Percentiles rank a stretch among this genome's conserved stretches.
Conservation (phyloP, 306 rosid species). For the Gastrolobium villosum region DNA sequence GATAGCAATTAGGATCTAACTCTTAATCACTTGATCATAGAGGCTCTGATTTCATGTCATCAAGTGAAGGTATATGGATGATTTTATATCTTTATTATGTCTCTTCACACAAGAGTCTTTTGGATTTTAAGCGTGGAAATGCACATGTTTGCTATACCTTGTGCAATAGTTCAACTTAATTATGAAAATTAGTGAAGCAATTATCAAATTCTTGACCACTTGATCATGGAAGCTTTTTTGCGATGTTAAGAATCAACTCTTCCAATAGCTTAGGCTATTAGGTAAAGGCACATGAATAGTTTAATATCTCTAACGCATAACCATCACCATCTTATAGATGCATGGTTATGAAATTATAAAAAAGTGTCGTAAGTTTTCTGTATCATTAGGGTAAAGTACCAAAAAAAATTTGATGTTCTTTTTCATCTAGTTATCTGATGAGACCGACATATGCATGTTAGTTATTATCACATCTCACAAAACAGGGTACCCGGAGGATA, state of each 20-base stretch:
- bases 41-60: no score
- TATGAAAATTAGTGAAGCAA: background rate
- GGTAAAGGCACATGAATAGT: background rate
- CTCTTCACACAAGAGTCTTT: no score
- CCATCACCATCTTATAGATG: background rate
- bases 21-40: no score
- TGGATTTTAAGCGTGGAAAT: no score
- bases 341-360: constrained; percentile 4
- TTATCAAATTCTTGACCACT: background rate
- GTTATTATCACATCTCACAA: background rate
- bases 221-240: background rate
- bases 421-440: background rate
- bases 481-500: background rate
- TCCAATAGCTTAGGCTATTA: background rate
- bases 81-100: no score
- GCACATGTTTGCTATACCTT: background rate
- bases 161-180: background rate
- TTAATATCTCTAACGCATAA: background rate
- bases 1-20: no score
- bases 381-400: background rate
- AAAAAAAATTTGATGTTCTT: background rate
- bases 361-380: background rate
- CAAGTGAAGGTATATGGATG: no score
- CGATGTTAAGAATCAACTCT: background rate
- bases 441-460: background rate